Percentiles rank a stretch among this genome's conserved stretches.
Evolutionary conservation across 2,329 filamentous ascomycete genomes (phyloP).

Genomic region (Hawksworthiomyces lignivorus): DNA sequence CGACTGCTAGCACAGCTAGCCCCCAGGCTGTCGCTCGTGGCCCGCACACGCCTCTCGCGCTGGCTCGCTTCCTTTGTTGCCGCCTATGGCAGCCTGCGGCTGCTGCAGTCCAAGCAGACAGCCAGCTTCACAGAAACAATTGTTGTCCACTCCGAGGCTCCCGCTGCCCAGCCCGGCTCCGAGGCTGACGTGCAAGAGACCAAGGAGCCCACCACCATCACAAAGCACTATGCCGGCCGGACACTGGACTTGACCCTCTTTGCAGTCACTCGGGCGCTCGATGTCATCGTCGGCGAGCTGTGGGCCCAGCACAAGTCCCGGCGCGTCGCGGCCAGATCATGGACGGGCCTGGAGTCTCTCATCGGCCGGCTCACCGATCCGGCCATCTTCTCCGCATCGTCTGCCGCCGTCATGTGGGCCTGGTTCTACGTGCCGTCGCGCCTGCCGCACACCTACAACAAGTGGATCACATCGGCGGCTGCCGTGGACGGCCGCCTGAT

Average conservation of each 20-base stretch:
- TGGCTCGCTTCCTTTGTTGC: conserved; percentile 52
- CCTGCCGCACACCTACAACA: conserved; percentile 66
- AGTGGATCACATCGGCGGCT: conserved; percentile 74
- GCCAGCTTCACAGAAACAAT: conserved; percentile 33
- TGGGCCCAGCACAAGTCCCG: conserved; percentile 48
- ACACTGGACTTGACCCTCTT: conserved; percentile 82
- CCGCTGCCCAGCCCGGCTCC: background rate
- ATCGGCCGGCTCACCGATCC: conserved; percentile 51
- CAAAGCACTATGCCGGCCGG: conserved; percentile 48
- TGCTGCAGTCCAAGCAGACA: conserved; percentile 50
- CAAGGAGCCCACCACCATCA: background rate
- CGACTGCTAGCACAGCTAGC: conserved; percentile 20
- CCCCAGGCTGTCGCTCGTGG: conserved; percentile 18
- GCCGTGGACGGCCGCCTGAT: conserved; percentile 68
- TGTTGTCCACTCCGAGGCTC: conserved; percentile 16
- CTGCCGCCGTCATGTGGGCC: conserved; percentile 76
- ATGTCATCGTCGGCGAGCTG: conserved; percentile 58
- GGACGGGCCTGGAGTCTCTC: conserved; percentile 37
- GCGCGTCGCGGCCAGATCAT: conserved; percentile 35
- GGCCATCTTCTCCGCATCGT: conserved; percentile 62
- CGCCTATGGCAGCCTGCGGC: conserved; percentile 47
- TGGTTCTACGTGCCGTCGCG: conserved; percentile 72
- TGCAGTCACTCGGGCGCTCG: conserved; percentile 61
- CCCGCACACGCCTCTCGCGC: conserved; percentile 41
- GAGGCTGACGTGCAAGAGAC: background rate